Percentiles rank a stretch among this genome's conserved stretches.
These are phyloP conservation scores for Manihot esculenta DNA, from an alignment of 441 rosid genomes.

Conservation along the genomic window DNA sequence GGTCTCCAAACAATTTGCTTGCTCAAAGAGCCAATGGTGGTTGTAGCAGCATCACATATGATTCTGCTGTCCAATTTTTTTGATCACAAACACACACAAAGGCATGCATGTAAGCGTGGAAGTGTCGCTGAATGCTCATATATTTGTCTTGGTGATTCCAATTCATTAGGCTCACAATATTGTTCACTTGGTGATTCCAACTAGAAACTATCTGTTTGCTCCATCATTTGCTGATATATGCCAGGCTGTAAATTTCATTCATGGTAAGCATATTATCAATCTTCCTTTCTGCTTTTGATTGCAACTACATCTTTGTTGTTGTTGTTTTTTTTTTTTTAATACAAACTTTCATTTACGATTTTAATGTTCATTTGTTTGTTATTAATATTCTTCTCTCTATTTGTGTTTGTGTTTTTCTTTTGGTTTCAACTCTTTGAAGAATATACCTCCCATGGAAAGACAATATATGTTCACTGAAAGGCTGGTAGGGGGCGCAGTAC, in stretches of 20 bases:
- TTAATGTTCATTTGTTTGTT: neutral
- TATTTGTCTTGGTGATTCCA: neutral
- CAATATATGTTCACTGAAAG: constrained; percentile 86
- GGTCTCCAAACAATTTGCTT: neutral
- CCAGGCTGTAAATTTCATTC: constrained; percentile 74
- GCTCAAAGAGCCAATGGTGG: neutral
- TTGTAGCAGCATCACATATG: neutral
- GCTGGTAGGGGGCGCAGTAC: constrained; percentile 96
- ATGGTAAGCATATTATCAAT: constrained; percentile 40
- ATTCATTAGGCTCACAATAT: constrained; percentile 61
- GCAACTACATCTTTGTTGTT: too few species aligned
- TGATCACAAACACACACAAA: neutral
- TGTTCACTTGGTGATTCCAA: constrained; percentile 76
- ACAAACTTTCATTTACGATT: too few species aligned
- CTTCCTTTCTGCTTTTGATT: neutral
- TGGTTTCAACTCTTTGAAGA: constrained; percentile 36
- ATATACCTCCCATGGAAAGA: constrained; percentile 48
- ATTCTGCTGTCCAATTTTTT: neutral
- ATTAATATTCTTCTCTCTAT: neutral
- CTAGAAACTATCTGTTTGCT: constrained; percentile 83
- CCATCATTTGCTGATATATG: constrained; percentile 60
- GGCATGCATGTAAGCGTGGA: neutral
- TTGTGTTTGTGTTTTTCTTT: neutral
- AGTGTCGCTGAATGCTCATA: neutral
- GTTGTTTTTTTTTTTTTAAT: too few species aligned